These are phyloP conservation scores for Aspergillus haitiensis DNA, from an alignment of 495 filamentous ascomycete species.

Conservation along the genomic window DNA sequence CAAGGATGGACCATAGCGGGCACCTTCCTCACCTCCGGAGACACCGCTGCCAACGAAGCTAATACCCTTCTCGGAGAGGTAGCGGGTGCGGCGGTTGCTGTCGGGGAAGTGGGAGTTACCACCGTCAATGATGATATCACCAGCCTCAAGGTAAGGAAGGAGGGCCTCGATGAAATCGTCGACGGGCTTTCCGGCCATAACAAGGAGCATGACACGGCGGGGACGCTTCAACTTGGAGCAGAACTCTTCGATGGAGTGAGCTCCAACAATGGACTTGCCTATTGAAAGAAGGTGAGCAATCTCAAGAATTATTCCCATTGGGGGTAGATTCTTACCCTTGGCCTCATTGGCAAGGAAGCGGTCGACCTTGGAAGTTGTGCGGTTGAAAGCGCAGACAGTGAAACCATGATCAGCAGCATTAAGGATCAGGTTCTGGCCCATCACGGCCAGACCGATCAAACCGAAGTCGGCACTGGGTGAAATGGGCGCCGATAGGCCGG, in stretches of 20 bases:
- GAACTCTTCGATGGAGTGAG: conserved; percentile 92
- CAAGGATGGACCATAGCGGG: conserved; percentile 91
- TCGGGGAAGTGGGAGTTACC: conserved; percentile 99
- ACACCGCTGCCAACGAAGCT: conserved; percentile 97
- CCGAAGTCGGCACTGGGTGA: conserved; percentile 79
- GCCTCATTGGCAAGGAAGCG: conserved; percentile 90
- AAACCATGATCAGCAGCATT: conserved; percentile 97
- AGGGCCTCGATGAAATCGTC: conserved; percentile 98
- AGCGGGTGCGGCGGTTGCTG: conserved; percentile 91
- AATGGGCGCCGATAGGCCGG: conserved; percentile 63
- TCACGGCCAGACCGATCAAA: conserved; percentile 99
- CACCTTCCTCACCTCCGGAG: conserved; percentile 98
- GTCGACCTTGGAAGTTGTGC: conserved; percentile 96
- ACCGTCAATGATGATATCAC: conserved; percentile 99
- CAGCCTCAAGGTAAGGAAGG: conserved; percentile 82
- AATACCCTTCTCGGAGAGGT: conserved; percentile 82
- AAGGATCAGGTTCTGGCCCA: conserved; percentile 98
- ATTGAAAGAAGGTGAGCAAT: conserved; percentile 9
- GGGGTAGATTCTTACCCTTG: conserved; percentile 59
- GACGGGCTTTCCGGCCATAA: conserved; percentile 96
- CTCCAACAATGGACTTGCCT: conserved; percentile 91
- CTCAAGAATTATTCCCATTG: background rate
- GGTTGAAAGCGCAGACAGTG: conserved; percentile 96
- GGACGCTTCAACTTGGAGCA: conserved; percentile 93
- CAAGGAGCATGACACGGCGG: conserved; percentile 93